A percentile compares a stretch with the other conserved stretches of the same genome.
phyloP scores from a whole-genome alignment of 805 yeast species.

The Metschnikowia kofuensis region DNA sequence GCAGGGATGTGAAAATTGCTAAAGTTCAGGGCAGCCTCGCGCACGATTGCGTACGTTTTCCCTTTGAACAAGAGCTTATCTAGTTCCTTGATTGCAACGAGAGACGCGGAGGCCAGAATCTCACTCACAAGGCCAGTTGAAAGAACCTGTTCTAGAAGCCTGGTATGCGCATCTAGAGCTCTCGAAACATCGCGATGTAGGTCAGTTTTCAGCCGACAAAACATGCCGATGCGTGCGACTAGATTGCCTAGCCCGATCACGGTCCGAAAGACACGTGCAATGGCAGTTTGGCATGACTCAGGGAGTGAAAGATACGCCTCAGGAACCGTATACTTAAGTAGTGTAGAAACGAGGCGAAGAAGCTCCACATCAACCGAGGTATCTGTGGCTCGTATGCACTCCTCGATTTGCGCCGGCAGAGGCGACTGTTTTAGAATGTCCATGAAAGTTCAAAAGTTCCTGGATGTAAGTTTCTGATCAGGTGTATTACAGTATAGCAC shows the following conservation, averaged over 20 bases:
- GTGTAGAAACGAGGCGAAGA: constrained; percentile 19
- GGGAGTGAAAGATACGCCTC: constrained; percentile 25
- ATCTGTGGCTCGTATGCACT: constrained; percentile 4
- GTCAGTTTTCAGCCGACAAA: constrained; percentile 11
- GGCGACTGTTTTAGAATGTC: constrained; percentile 15
- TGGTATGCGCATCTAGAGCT: constrained; percentile 10
- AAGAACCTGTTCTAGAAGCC: constrained; percentile 18
- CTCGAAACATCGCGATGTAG: constrained; percentile 5
- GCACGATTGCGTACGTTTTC: constrained; percentile 22
- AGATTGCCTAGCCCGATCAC: constrained; percentile 34
- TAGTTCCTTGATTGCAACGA: constrained; percentile 26
- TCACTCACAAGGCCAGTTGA: constrained; percentile 13
- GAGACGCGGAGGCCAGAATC: constrained; percentile 5
- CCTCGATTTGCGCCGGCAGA: constrained; percentile 11
- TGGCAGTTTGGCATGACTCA: constrained; percentile 2
- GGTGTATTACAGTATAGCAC: not conserved
- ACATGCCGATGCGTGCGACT: constrained; percentile 13
- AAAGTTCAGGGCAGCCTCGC: constrained; percentile 21
- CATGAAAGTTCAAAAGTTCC: not conserved
- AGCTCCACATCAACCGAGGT: constrained; percentile 6
- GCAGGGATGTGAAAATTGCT: constrained; percentile 11
- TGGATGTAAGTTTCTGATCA: not conserved
- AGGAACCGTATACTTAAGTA: constrained; percentile 34
- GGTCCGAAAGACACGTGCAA: constrained; percentile 20
- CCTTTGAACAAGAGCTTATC: constrained; percentile 40